Conservation (phyloP, 208 protist genomes). For the Herpetomonas samuelpessoai region DNA sequence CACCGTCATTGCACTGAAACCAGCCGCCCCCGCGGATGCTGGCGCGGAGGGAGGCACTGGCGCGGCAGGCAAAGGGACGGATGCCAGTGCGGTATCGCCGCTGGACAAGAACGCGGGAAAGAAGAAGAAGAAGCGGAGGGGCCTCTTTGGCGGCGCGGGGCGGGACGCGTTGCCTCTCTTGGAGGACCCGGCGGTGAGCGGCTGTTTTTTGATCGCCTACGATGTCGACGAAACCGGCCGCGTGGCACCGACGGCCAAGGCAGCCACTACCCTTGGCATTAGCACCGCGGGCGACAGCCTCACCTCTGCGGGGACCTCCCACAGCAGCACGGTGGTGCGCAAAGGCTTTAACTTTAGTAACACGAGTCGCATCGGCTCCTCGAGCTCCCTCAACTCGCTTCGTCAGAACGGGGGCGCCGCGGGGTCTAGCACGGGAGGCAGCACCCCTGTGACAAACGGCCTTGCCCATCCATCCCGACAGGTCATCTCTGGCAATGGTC, state of each 20-base stretch:
- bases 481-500: too few species aligned
- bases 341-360: neutral
- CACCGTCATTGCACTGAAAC: neutral
- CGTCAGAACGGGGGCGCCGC: too few species aligned
- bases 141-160: too few species aligned
- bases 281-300: neutral
- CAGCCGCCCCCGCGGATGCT: neutral
- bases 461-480: too few species aligned
- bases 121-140: neutral
- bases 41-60: neutral
- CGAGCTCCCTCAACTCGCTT: neutral
- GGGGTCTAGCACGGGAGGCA: too few species aligned
- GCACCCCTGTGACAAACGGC: too few species aligned
- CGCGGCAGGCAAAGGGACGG: neutral
- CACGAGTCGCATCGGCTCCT: neutral
- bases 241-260: neutral
- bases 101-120: too few species aligned
- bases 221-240: neutral
- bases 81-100: neutral
- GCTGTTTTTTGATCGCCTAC: neutral
- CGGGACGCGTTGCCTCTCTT: neutral
- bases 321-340: neutral
- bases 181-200: neutral
- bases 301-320: neutral
- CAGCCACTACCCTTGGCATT: neutral